Evolutionary conservation across 257 asterid genomes (phyloP).

Genomic region (Anisodus acutangulus): DNA sequence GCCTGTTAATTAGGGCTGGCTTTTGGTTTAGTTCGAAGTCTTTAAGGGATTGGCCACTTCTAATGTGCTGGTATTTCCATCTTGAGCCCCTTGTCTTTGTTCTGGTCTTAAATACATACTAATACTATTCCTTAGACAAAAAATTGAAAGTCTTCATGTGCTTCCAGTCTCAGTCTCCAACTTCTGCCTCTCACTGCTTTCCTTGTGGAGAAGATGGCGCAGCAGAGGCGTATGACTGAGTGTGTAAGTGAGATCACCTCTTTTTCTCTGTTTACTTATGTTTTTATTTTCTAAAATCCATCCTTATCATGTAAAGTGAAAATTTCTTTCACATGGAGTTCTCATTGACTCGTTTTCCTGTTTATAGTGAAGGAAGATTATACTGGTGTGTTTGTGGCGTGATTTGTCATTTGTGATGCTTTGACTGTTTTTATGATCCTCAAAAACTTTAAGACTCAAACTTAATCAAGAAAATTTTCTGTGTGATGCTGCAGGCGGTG

Average conservation of each 20-base stretch:
- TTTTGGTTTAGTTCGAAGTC: slow-evolving; percentile 96
- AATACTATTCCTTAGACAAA: background rate
- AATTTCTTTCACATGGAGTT: background rate
- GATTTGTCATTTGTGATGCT: slow-evolving; percentile 7
- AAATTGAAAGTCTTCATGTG: slow-evolving; percentile 10
- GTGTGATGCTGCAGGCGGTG: slow-evolving; percentile 63
- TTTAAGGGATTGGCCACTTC: slow-evolving; percentile 91
- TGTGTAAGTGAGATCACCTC: slow-evolving; percentile 55
- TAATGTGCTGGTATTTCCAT: slow-evolving; percentile 86
- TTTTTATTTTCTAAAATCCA: background rate
- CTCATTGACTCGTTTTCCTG: background rate
- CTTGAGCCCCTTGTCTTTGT: slow-evolving; percentile 18
- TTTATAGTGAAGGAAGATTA: background rate
- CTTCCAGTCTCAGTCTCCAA: slow-evolving; percentile 83
- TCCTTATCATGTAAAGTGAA: background rate
- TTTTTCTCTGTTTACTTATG: slow-evolving; percentile 20
- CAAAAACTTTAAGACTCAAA: background rate
- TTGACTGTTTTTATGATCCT: slow-evolving; percentile 19
- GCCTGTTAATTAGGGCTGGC: slow-evolving; percentile 80
- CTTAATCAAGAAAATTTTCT: background rate
- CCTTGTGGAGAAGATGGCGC: slow-evolving; percentile 74
- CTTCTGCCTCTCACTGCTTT: slow-evolving; percentile 81
- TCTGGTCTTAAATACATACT: slow-evolving; percentile 12
- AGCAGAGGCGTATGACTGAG: slow-evolving; percentile 60
- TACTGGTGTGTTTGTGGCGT: slow-evolving; percentile 15